Percentiles rank a stretch among this genome's conserved stretches.
phyloP scores from a whole-genome alignment of 805 yeast species.

The Schwanniomyces yamadae region DNA sequence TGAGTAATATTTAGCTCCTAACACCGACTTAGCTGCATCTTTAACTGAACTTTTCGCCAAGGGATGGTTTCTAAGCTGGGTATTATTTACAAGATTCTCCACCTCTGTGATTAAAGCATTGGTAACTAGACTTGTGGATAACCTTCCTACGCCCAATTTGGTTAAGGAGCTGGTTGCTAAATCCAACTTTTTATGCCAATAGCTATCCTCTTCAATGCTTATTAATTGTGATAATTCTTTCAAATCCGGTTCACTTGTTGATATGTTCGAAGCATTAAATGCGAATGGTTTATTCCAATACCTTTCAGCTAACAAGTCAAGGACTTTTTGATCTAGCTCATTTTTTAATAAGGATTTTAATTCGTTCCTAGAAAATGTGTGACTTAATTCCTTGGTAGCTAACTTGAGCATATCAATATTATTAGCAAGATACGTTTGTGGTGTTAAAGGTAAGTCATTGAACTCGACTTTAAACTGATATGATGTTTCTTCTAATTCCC shows the following conservation, averaged over 20 bases:
- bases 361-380: conserved; percentile 78
- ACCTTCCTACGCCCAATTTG: conserved; percentile 89
- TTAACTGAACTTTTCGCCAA: conserved; percentile 75
- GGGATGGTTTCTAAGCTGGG: conserved; percentile 84
- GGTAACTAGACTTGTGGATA: conserved; percentile 79
- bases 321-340: conserved; percentile 84
- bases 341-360: conserved; percentile 73
- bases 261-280: conserved; percentile 11
- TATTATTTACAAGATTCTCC: conserved; percentile 65
- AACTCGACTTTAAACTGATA: conserved; percentile 95
- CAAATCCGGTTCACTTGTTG: conserved; percentile 45
- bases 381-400: conserved; percentile 83
- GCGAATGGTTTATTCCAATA: conserved; percentile 80
- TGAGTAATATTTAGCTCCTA: conserved; percentile 75
- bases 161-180: conserved; percentile 80
- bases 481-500: conserved; percentile 89
- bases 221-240: conserved; percentile 55
- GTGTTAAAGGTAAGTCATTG: conserved; percentile 90
- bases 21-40: conserved; percentile 80
- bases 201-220: conserved; percentile 58
- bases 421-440: conserved; percentile 90
- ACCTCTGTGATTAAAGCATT: conserved; percentile 78
- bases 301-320: conserved; percentile 82
- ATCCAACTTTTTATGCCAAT: conserved; percentile 88
- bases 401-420: conserved; percentile 84